These are phyloP conservation scores for Colletotrichum tanaceti DNA, from an alignment of 2,329 filamentous ascomycete genomes.

Conservation along the genomic window DNA sequence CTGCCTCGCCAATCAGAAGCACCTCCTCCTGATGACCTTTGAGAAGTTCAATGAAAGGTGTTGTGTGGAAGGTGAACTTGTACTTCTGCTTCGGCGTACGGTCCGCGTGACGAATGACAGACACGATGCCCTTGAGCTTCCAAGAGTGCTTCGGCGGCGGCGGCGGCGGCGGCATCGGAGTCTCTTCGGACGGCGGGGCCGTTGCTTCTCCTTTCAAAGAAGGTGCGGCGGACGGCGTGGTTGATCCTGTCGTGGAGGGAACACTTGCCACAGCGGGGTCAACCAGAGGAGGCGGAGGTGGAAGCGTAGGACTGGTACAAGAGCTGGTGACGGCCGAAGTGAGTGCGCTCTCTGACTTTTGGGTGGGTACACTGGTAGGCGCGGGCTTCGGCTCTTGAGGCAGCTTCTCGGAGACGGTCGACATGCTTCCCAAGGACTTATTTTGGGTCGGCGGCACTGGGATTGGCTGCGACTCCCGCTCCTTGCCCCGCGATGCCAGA, in stretches of 20 bases:
- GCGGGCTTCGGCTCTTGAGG: slow-evolving; percentile 37
- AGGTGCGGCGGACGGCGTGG: slow-evolving; percentile 52
- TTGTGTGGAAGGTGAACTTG: slow-evolving; percentile 98
- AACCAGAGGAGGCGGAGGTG: slow-evolving; percentile 47
- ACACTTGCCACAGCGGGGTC: slow-evolving; percentile 43
- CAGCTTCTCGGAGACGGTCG: slow-evolving; percentile 31
- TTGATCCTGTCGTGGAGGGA: slow-evolving; percentile 54
- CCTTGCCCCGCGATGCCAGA: slow-evolving; percentile 51
- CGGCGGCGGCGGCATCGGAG: slow-evolving; percentile 73
- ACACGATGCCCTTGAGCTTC: slow-evolving; percentile 98
- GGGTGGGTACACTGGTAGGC: slow-evolving; percentile 45
- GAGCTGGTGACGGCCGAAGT: slow-evolving; percentile 52
- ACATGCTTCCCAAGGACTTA: slow-evolving; percentile 30
- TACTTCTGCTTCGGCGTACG: slow-evolving; percentile 99
- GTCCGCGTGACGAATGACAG: slow-evolving; percentile 95
- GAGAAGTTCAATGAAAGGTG: slow-evolving; percentile 93
- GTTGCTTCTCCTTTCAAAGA: slow-evolving; percentile 50
- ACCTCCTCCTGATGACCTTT: slow-evolving; percentile 98
- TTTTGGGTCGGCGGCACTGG: slow-evolving; percentile 31
- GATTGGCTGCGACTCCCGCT: slow-evolving; percentile 51
- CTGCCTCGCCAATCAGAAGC: slow-evolving; percentile 89
- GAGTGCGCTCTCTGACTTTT: slow-evolving; percentile 48
- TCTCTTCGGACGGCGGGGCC: slow-evolving; percentile 50
- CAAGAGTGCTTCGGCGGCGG: slow-evolving; percentile 90
- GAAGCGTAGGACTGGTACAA: slow-evolving; percentile 50